Base-by-base conservation (phyloP, 164 flowering plant genomes). In the Aristolochia fimbriata region DNA sequence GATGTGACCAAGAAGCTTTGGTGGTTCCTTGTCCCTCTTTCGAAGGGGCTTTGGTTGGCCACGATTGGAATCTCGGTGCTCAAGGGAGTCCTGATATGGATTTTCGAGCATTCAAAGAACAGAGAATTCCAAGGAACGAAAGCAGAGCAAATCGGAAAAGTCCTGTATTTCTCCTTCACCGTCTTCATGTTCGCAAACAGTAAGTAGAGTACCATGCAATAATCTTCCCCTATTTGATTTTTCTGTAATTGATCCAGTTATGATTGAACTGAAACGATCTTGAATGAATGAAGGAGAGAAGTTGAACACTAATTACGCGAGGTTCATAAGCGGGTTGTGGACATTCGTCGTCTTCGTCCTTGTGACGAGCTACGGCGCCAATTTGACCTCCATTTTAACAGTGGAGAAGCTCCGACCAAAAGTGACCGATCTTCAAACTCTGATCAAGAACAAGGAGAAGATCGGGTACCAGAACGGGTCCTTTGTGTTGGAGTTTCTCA, bases 271-370 rank as follows among this genome's bases (percentile, higher is more conserved):
- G n/a, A n/a, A n/a, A n/a, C n/a, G n/a, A n/a, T n/a, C n/a, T n/a
- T n/a, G n/a, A n/a, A n/a, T 53, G 30, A 15, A 5, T 69, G 58
- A 74, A 83, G 87, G 61, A 52, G 83, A 83, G 58, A 78, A 65
- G 47, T 49, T 78, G 46, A 43, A 63, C 20, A 75, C 74, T 68
- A 80, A 77, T 68, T 61, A 71, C 57, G 57, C 78, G 8, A 57
- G 87, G 21, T 61, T 82, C 47, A 78, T 79, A 15, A 64, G 81
- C 56, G 60, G 73, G 19, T 57, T 82, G 46, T 85, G 91, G 91
- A 51, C 73, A 5, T 78, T 83, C 24, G 80, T 80, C 8, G 79
- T 76, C n/a, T 67, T 74, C 8, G 65, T 83, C 4, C 63, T 83
- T 1, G 73, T 64, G 1, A 71, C 75, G 6, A 78, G 77, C 55